These are phyloP conservation scores for Xylaria multiplex DNA, from an alignment of 2,329 filamentous ascomycete genomes.

Conservation along the genomic window DNA sequence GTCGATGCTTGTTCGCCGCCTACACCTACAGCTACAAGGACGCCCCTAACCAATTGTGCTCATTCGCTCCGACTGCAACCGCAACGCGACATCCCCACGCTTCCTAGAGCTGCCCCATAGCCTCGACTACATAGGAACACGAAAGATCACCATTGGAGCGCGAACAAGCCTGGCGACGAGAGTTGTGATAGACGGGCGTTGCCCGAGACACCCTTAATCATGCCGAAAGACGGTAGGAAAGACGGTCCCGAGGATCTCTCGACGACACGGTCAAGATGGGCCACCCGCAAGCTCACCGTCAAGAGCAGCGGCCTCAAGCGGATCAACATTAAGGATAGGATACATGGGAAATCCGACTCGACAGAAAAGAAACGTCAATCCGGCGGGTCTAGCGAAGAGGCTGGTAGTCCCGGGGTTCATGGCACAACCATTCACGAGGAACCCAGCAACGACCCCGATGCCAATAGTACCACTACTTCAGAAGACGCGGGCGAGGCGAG, in stretches of 20 bases:
- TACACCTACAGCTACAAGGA: conserved; percentile 5
- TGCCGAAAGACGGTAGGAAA: conserved; percentile 51
- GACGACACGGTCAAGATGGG: conserved; percentile 90
- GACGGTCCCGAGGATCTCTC: conserved; percentile 54
- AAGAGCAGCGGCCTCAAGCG: conserved; percentile 82
- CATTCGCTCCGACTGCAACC: conserved; percentile 11
- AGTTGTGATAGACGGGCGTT: conserved; percentile 55
- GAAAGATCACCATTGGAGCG: conserved; percentile 47
- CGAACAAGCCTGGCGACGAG: conserved; percentile 55
- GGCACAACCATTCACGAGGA: conserved; percentile 47
- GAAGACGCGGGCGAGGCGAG: conserved; percentile 59
- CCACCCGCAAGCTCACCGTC: conserved; percentile 86
- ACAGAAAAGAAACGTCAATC: conserved; percentile 75
- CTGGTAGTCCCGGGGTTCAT: conserved; percentile 48
- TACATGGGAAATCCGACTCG: conserved; percentile 69
- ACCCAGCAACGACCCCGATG: conserved; percentile 52
- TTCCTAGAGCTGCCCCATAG: neutral
- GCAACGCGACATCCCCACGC: conserved; percentile 17
- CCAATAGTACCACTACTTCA: conserved; percentile 50
- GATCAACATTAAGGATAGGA: conserved; percentile 80
- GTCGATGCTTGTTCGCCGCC: conserved; percentile 17
- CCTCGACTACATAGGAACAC: conserved; percentile 21
- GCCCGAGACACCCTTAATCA: conserved; percentile 52
- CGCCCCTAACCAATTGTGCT: conserved; percentile 19
- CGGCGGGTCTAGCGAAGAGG: conserved; percentile 41